phyloP scores from a whole-genome alignment of 1,139 yeast genomes.

The Saccharomyces uvarum region DNA sequence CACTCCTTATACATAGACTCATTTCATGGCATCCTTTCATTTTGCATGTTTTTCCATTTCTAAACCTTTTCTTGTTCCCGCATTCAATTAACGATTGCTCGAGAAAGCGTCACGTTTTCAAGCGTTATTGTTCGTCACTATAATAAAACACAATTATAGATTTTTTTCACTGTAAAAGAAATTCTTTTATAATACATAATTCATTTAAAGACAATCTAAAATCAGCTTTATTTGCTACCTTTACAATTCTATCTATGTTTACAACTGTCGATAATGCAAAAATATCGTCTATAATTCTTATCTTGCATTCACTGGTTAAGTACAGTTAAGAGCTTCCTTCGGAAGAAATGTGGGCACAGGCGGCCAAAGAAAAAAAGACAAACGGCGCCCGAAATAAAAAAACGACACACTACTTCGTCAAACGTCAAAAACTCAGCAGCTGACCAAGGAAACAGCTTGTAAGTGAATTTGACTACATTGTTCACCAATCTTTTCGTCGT shows the following conservation, averaged over 20 bases:
- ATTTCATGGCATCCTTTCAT: slow-evolving; percentile 16
- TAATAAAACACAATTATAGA: neutral
- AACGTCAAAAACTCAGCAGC: slow-evolving; percentile 38
- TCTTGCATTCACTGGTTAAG: neutral
- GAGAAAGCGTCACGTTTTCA: neutral
- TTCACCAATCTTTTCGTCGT: slow-evolving; percentile 58
- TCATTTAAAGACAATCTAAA: neutral
- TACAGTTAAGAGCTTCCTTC: neutral
- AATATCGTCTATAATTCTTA: neutral
- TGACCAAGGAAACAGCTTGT: slow-evolving; percentile 53
- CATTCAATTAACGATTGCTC: neutral
- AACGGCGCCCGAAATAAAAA: neutral
- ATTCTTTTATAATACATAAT: neutral
- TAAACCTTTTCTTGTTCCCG: neutral
- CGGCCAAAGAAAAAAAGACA: neutral
- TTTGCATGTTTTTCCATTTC: slow-evolving; percentile 4
- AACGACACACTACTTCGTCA: neutral
- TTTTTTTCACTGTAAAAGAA: neutral
- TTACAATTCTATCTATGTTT: neutral
- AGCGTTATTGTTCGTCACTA: neutral
- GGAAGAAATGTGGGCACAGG: neutral
- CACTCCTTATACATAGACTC: neutral
- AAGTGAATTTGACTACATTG: slow-evolving; percentile 64
- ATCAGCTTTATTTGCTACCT: neutral
- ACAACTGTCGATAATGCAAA: neutral